These are phyloP conservation scores for Aspergillus carbonarius DNA, from an alignment of 2,329 filamentous ascomycete species.

Conservation along the genomic window DNA sequence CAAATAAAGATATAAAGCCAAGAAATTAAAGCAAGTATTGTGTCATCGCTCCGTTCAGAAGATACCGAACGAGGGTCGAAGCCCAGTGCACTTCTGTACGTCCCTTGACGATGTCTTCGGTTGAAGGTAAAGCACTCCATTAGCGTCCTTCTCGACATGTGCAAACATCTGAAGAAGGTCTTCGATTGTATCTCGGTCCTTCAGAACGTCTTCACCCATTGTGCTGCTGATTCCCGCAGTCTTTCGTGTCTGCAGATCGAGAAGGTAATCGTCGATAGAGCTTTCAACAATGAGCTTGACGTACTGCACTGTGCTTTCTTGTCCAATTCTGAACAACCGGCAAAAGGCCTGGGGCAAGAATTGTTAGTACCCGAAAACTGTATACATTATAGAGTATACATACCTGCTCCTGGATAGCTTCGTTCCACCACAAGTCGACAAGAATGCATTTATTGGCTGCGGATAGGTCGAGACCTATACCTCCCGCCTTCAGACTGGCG, in stretches of 20 bases:
- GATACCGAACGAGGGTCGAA: neutral
- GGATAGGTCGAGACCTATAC: constrained; percentile 59
- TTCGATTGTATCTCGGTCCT: constrained; percentile 12
- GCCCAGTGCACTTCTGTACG: neutral
- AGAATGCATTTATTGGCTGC: constrained; percentile 60
- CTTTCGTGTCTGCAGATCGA: constrained; percentile 58
- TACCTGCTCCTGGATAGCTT: constrained; percentile 60
- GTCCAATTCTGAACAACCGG: constrained; percentile 65
- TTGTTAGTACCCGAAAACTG: neutral
- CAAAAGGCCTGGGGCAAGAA: constrained; percentile 45
- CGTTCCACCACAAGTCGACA: constrained; percentile 63
- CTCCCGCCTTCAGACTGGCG: constrained; percentile 58
- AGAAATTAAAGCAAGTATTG: too few species aligned
- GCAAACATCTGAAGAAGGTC: constrained; percentile 31
- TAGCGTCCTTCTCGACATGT: constrained; percentile 11
- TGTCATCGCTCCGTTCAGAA: neutral
- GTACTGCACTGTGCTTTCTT: constrained; percentile 60
- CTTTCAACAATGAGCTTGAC: constrained; percentile 38
- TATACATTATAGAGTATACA: too few species aligned
- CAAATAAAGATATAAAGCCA: too few species aligned
- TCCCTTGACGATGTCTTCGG: neutral
- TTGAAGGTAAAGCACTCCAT: constrained; percentile 3
- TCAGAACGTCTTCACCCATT: constrained; percentile 24
- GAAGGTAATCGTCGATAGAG: constrained; percentile 37
- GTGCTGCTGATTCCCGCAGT: constrained; percentile 23